Conservation (phyloP, 2,329 filamentous ascomycete genomes). For the Sclerotinia subarctica region DNA sequence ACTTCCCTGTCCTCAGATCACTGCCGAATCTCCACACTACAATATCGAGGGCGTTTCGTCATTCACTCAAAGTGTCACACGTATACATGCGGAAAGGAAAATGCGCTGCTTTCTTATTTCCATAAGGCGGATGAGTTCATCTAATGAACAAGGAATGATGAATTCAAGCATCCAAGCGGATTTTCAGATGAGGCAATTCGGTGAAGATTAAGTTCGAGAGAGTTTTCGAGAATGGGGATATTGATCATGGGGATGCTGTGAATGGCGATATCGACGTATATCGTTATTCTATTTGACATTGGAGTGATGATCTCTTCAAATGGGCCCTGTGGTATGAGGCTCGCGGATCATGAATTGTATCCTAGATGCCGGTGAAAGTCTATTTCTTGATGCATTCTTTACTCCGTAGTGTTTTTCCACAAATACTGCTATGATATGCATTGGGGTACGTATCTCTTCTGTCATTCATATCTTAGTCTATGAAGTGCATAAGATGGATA, state of each 20-base stretch:
- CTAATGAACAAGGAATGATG: not conserved
- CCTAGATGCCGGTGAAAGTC: conserved; percentile 4
- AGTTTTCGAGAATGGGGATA: not conserved
- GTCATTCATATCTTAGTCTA: not conserved
- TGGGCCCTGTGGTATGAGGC: not conserved
- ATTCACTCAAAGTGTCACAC: not conserved
- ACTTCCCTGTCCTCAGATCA: conserved; percentile 11
- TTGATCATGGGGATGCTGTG: not conserved
- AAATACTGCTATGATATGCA: not conserved
- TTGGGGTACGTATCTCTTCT: not conserved
- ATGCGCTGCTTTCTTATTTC: not conserved
- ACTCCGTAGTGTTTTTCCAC: too few species aligned
- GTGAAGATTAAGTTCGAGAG: not conserved
- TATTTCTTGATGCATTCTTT: not conserved
- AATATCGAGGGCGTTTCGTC: not conserved
- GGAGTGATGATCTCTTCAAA: not conserved
- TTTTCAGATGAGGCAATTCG: not conserved
- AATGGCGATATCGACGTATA: not conserved
- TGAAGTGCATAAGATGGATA: not conserved
- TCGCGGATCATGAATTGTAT: not conserved
- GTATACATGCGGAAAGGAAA: not conserved
- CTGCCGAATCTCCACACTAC: not conserved
- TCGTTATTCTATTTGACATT: not conserved
- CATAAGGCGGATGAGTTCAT: not conserved
- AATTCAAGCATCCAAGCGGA: not conserved